Conservation (phyloP, 2,329 filamentous ascomycete genomes). For the Graphilbum fragrans region DNA sequence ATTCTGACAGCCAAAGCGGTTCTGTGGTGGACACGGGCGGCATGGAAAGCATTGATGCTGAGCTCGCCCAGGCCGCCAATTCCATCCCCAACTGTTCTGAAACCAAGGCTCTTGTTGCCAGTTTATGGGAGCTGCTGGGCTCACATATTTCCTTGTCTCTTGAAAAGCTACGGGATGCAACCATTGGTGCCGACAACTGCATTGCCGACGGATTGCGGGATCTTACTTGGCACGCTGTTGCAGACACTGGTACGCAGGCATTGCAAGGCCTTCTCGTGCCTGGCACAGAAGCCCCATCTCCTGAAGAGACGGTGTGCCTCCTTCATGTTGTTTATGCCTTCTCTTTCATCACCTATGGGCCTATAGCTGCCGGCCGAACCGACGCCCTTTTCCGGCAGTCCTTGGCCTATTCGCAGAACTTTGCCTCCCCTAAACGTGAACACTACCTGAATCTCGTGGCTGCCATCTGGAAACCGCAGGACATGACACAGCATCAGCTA, state of each 20-base stretch:
- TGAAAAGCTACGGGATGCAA: conserved; percentile 22
- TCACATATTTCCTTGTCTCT: conserved; percentile 33
- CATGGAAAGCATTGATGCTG: neutral
- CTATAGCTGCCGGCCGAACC: conserved; percentile 20
- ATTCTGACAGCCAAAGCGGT: too few species aligned
- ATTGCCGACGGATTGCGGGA: conserved; percentile 27
- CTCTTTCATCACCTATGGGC: conserved; percentile 30
- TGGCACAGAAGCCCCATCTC: conserved; percentile 22
- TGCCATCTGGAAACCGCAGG: conserved; percentile 35
- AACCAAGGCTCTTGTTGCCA: conserved; percentile 23
- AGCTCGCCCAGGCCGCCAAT: neutral
- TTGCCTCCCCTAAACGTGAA: conserved; percentile 23
- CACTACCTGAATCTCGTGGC: conserved; percentile 30
- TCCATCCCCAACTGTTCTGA: neutral
- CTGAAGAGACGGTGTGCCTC: conserved; percentile 36
- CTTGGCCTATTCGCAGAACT: conserved; percentile 27
- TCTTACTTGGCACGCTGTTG: conserved; percentile 26
- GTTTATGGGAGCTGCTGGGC: conserved; percentile 31
- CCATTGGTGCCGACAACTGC: conserved; percentile 22
- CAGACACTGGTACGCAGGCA: conserved; percentile 14
- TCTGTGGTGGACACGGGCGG: neutral
- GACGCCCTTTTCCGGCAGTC: conserved; percentile 33
- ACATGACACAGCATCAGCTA: conserved; percentile 18
- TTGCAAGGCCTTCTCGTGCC: too few species aligned
- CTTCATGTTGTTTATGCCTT: conserved; percentile 39